phyloP scores from a whole-genome alignment of 2,329 filamentous ascomycete species.

The Aspergillus phoenicis region DNA sequence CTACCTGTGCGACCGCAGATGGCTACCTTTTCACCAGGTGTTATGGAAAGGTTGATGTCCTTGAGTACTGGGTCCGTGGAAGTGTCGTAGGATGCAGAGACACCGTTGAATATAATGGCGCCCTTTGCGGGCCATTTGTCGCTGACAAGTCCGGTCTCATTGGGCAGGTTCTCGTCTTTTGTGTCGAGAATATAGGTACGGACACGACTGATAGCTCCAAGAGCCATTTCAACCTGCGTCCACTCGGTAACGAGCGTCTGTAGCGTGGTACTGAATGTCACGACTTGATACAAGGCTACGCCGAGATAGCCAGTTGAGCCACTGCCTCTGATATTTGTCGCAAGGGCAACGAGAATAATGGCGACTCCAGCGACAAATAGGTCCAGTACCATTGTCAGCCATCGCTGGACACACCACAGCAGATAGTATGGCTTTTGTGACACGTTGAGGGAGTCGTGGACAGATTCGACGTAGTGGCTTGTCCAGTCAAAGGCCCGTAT shows the following conservation, averaged over 20 bases:
- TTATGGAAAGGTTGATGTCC: constrained; percentile 29
- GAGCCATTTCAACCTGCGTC: constrained; percentile 58
- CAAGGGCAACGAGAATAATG: constrained; percentile 46
- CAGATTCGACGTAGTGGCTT: constrained; percentile 40
- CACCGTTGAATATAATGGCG: constrained; percentile 22
- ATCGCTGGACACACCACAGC: constrained; percentile 49
- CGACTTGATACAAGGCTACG: constrained; percentile 50
- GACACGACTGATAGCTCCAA: constrained; percentile 59
- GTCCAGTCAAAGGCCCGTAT: constrained; percentile 57
- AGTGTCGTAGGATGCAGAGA: constrained; percentile 21
- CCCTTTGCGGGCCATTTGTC: constrained; percentile 29
- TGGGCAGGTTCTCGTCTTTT: constrained; percentile 14
- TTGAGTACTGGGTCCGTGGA: constrained; percentile 25
- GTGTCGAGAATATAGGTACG: constrained; percentile 50
- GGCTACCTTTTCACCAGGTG: constrained; percentile 36
- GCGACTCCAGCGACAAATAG: constrained; percentile 48
- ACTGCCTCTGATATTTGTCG: constrained; percentile 39
- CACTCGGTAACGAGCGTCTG: constrained; percentile 51
- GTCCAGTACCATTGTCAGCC: constrained; percentile 49
- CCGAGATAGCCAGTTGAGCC: constrained; percentile 48
- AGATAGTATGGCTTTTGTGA: constrained; percentile 51
- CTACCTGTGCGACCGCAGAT: constrained; percentile 35
- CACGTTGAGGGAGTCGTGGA: constrained; percentile 40
- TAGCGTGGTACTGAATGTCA: constrained; percentile 49
- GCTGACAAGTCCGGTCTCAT: not conserved